These are phyloP conservation scores for Passiflora organensis DNA, from an alignment of 345 rosid genomes.

Conservation along the genomic window DNA sequence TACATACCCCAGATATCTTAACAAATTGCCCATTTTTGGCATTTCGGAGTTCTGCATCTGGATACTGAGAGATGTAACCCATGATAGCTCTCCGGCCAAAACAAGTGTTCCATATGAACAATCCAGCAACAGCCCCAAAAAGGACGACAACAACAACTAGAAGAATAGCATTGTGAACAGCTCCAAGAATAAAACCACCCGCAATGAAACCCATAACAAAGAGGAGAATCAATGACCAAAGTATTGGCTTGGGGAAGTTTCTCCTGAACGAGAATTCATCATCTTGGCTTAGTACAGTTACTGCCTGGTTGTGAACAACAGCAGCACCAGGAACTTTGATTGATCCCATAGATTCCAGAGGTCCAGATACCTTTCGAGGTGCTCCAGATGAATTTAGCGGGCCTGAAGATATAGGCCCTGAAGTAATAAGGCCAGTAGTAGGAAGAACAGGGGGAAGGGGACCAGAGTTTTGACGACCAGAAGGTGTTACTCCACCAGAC, in stretches of 20 bases:
- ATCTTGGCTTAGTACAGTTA: slow-evolving; percentile 63
- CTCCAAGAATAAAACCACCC: slow-evolving; percentile 82
- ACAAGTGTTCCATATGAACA: slow-evolving; percentile 81
- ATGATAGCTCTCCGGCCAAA: slow-evolving; percentile 74
- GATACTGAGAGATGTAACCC: slow-evolving; percentile 64
- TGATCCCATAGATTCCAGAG: slow-evolving; percentile 77
- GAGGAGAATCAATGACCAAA: slow-evolving; percentile 66
- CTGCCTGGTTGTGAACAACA: slow-evolving; percentile 71
- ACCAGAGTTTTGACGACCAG: slow-evolving; percentile 85
- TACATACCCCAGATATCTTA: slow-evolving; percentile 93
- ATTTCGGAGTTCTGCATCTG: slow-evolving; percentile 93
- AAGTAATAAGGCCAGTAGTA: slow-evolving; percentile 88
- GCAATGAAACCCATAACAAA: slow-evolving; percentile 82
- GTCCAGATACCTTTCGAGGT: slow-evolving; percentile 90
- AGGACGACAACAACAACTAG: slow-evolving; percentile 69
- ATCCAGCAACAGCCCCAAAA: slow-evolving; percentile 52
- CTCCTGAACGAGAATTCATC: slow-evolving; percentile 64
- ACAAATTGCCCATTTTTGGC: slow-evolving; percentile 95
- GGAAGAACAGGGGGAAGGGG: slow-evolving; percentile 86
- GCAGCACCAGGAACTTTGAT: slow-evolving; percentile 55
- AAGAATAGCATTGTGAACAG: slow-evolving; percentile 83
- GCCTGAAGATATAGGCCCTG: slow-evolving; percentile 87
- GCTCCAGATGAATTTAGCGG: slow-evolving; percentile 77
- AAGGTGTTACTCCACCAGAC: slow-evolving; percentile 75
- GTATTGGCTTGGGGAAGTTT: slow-evolving; percentile 66